phyloP scores from a whole-genome alignment of 768 basidiomycete genomes.

The Jaapia argillacea region DNA sequence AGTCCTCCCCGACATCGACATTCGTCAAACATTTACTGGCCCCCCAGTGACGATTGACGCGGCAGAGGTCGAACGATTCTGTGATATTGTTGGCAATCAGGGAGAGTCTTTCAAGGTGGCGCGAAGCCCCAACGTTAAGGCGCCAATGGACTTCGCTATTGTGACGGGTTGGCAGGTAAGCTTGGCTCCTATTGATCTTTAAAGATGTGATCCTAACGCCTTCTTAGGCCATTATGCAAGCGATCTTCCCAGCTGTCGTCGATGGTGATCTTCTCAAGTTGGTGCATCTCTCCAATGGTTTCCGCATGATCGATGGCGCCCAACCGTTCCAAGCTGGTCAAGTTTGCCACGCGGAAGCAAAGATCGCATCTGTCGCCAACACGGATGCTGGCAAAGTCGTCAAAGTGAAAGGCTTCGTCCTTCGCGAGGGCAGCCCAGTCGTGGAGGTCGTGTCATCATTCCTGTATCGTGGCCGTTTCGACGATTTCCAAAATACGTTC shows the following conservation, averaged over 20 bases:
- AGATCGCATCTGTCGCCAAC: constrained; percentile 84
- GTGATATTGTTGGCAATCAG: constrained; percentile 88
- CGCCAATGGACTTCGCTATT: constrained; percentile 98
- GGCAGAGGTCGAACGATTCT: constrained; percentile 78
- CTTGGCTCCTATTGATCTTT: constrained; percentile 4
- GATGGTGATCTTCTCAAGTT: constrained; percentile 94
- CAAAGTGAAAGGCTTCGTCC: constrained; percentile 77
- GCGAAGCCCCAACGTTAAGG: constrained; percentile 60
- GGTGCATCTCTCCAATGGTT: constrained; percentile 95
- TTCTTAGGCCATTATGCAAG: constrained; percentile 91
- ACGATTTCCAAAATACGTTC: constrained; percentile 93
- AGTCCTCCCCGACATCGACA: constrained; percentile 63
- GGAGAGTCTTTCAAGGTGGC: constrained; percentile 81
- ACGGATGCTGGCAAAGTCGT: constrained; percentile 89
- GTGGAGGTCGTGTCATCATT: constrained; percentile 94
- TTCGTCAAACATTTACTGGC: constrained; percentile 76
- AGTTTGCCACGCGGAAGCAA: constrained; percentile 81
- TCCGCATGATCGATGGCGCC: constrained; percentile 77
- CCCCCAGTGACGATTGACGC: constrained; percentile 79
- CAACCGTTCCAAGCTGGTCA: constrained; percentile 77
- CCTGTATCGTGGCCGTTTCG: constrained; percentile 92
- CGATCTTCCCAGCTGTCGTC: constrained; percentile 87
- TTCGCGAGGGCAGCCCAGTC: constrained; percentile 67
- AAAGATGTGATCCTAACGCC: constrained; percentile 2
- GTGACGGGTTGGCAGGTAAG: constrained; percentile 97